Evolutionary conservation across 805 yeast species (phyloP), one percentile per base, ranked within the genome.

Genomic region (Candida chilensis): DNA sequence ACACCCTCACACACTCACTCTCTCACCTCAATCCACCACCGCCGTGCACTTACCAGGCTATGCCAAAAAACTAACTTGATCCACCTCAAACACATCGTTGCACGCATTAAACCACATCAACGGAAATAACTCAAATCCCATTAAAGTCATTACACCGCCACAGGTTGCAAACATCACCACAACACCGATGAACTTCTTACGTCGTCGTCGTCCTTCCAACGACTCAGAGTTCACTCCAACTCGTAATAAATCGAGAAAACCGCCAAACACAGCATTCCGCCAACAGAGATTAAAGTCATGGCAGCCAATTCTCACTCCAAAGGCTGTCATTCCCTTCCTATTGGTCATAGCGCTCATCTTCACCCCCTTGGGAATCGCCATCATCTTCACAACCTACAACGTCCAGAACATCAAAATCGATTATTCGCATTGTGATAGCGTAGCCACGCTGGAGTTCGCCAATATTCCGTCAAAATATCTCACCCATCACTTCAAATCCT

Each of bases 241-340:
- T n/a, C n/a, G n/a, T n/a, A n/a, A n/a, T 20, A 61, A 60, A 39
- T 56, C 60, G 9, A 41, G 66, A 20, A 62, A 57, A 34, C 70
- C 67, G 3, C 67, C 66, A 35, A 64, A 83, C 50, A 83, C 90
- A 5, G 90, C 88, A 3, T 83, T 83, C 47, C 68, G 88, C 47
- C 94, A 82, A 42, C 81, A 74, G 39, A 54, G 80, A 42, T 59
- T 74, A 42, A 74, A 75, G 48, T 78, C 82, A 30, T 74, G 80
- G 81, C 81, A 74, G 42, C 98, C 97, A 2, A 85, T 92, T 32
- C 69, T 92, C 33, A 83, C 96, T 2, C 96, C 97, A 11, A 78
- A 78, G 40, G 78, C 94, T 12, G 96, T 90, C 27, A 68, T 92
- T 27, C 97, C 97, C 3, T 62, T 90, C 30, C 64, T 92, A 33